phyloP scores from a whole-genome alignment of 306 rosid genomes.

The Canavalia ensiformis region DNA sequence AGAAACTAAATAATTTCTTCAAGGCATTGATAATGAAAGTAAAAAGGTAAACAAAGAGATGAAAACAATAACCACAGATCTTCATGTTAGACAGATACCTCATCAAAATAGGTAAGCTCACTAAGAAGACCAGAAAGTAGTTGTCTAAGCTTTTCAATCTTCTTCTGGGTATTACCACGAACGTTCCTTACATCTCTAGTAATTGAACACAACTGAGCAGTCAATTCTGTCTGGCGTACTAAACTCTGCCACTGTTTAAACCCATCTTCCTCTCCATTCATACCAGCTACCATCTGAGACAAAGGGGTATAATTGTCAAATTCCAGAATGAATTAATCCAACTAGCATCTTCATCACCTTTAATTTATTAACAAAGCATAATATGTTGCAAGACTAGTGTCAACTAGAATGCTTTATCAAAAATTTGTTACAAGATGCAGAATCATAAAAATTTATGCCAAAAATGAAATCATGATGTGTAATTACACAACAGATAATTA shows the following conservation, averaged over 20 bases:
- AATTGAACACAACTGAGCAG: constrained; percentile 94
- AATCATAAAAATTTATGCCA: constrained; percentile 5
- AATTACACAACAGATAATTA: not conserved
- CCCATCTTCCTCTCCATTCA: constrained; percentile 89
- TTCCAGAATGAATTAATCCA: constrained; percentile 42
- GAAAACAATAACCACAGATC: constrained; percentile 21
- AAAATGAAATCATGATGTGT: constrained; percentile 36
- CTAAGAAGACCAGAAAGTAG: constrained; percentile 96
- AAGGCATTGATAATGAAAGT: constrained; percentile 23
- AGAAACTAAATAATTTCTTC: constrained; percentile 7
- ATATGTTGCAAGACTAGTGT: constrained; percentile 15
- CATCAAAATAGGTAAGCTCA: constrained; percentile 95
- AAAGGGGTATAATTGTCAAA: constrained; percentile 38
- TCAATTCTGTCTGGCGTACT: constrained; percentile 95
- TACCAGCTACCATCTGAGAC: constrained; percentile 73
- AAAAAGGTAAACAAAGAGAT: not conserved
- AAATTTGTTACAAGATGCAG: constrained; percentile 10
- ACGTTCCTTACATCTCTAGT: constrained; percentile 90
- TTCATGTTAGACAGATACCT: constrained; percentile 65
- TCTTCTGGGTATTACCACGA: constrained; percentile 96
- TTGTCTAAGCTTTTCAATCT: constrained; percentile 96
- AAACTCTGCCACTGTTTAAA: constrained; percentile 91
- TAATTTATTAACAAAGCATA: constrained; percentile 35
- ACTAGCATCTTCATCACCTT: constrained; percentile 24
- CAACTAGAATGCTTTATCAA: constrained; percentile 19